A percentile compares a stretch with the other conserved stretches of the same genome.
These are phyloP conservation scores for Pyropia yezoensis DNA, from an alignment of 23 red algal species.

Conservation along the genomic window DNA sequence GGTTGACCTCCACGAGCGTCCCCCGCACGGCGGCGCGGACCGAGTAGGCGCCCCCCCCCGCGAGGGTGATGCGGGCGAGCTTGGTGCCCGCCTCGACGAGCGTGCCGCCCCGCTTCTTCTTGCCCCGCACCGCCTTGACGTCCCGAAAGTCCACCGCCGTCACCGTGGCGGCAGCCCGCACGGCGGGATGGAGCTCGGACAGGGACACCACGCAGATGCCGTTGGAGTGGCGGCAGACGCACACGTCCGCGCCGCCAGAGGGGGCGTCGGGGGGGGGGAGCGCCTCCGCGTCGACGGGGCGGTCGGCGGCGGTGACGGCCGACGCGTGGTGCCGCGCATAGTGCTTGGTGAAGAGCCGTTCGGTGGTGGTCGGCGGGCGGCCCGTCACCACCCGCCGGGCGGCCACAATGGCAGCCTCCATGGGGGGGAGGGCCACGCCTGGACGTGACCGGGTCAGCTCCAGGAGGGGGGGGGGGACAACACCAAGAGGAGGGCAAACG, in stretches of 20 bases:
- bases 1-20: constrained; percentile 51
- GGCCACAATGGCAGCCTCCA: no score
- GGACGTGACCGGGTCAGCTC: no score
- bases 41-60: constrained; percentile 23
- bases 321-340: constrained; percentile 29
- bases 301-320: constrained; percentile 6
- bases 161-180: constrained; percentile 12
- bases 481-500: no score
- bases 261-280: background rate
- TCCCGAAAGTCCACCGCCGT: constrained; percentile 37
- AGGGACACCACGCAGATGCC: constrained; percentile 54
- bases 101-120: constrained; percentile 66
- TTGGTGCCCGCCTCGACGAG: constrained; percentile 41
- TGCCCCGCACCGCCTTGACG: constrained; percentile 28
- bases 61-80: constrained; percentile 25
- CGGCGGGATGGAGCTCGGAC: constrained; percentile 40
- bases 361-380: constrained; percentile 27
- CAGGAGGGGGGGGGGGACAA: no score
- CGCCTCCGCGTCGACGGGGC: background rate
- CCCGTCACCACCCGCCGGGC: no score
- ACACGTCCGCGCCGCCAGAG: constrained; percentile 34
- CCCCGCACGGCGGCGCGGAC: constrained; percentile 55
- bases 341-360: constrained; percentile 43
- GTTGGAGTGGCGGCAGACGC: constrained; percentile 66
- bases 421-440: no score